Evolutionary conservation across 345 rosid species (phyloP).

Genomic region (Gossypium arboreum): DNA sequence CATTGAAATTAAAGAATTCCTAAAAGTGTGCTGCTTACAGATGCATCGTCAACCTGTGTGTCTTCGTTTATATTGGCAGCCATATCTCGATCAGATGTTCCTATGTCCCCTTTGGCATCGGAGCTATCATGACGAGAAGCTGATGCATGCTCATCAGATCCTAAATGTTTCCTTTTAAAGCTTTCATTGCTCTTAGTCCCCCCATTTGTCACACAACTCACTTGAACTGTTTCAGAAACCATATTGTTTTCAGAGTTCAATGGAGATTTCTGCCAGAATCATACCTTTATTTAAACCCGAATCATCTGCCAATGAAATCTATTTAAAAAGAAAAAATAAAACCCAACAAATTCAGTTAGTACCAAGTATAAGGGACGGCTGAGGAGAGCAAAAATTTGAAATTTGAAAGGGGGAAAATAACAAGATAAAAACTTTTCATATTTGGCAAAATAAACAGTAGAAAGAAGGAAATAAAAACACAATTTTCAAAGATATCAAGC

Average conservation of each 20-base stretch:
- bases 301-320: conserved; percentile 2
- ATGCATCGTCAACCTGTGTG: conserved; percentile 26
- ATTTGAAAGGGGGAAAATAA: neutral
- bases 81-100: conserved; percentile 12
- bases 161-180: conserved; percentile 37
- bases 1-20: conserved; percentile 1
- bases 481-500: neutral
- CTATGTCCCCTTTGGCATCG: conserved; percentile 26
- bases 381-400: neutral
- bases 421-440: neutral
- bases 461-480: neutral
- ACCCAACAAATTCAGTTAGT: neutral
- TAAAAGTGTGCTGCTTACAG: conserved; percentile 30
- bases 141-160: conserved; percentile 30
- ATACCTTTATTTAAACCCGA: neutral
- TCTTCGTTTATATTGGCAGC: conserved; percentile 27
- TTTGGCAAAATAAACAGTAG: neutral
- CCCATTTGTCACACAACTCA: conserved; percentile 32
- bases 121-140: conserved; percentile 22
- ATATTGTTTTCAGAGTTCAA: conserved; percentile 23
- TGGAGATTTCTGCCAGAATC: conserved; percentile 2
- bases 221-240: conserved; percentile 52
- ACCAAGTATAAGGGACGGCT: neutral
- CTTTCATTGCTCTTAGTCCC: conserved; percentile 41
- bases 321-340: neutral